Base-by-base conservation (phyloP, 176 grass and related monocot genomes). In the Secale cereale region DNA sequence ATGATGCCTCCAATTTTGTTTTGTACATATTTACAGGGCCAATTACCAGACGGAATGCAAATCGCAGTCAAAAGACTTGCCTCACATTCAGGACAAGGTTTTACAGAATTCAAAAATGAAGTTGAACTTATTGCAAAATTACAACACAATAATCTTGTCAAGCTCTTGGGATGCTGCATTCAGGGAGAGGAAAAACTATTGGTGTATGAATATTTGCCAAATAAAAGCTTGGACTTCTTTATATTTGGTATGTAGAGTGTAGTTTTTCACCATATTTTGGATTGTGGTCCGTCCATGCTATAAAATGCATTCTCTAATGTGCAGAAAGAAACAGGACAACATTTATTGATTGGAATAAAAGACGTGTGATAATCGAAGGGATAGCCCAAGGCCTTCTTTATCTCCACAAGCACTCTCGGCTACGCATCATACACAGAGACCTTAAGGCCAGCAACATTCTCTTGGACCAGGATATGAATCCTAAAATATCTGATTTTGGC, bases 401-500 rank as follows among this genome's bases (percentile, higher is more conserved):
- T 48, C 29, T 88, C 9, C 81, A 88, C 30, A 79, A 84, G 22
- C 76, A 88, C 66, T 88, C 81, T 25, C 74, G 75, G 13, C 3
- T 88, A 15, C 75, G 76, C 0, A 39, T 88, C 2, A 32, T 88
- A 39, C 85, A 87, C 2, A 16, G 69, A 22, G 78, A 76, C 7
- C 32, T 87, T 13, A 87, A 87, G 67, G 80, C 86, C 0, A 88
- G 86, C 50, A 88, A 83, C 20, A 83, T 88, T 50, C 80, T 88
- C 28, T 70, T 88, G 46, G 86, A 88, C 16, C 11, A 29, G 1
- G 79, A 78, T 0, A 78, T 88, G 86, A 83, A 71, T 25, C 81
- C 81, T 1, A 88, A 84, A 72, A 88, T 84, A 64, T 88, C 81
- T 3, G 87, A 88, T 74, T 88, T 83, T 83, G 86, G 86, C 5